Conservation (phyloP, 768 basidiomycete species). For the Pleurotus giganteus region DNA sequence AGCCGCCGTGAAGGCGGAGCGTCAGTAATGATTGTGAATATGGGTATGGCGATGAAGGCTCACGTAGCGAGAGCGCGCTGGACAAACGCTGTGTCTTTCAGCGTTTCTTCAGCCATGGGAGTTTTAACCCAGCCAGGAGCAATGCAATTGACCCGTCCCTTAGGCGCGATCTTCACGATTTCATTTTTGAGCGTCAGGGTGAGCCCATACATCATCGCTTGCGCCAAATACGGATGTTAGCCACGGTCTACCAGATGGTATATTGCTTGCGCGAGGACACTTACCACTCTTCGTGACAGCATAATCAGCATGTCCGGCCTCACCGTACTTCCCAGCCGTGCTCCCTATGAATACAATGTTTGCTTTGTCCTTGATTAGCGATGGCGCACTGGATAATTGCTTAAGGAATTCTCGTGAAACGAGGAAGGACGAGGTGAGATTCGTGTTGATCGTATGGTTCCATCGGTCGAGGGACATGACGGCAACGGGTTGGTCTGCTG, state of each 20-base stretch:
- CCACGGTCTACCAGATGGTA: no score
- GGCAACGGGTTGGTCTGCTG: slow-evolving; percentile 45
- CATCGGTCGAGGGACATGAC: slow-evolving; percentile 63
- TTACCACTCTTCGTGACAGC: slow-evolving; percentile 67
- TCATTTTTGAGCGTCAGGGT: slow-evolving; percentile 73
- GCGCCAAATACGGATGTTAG: not conserved
- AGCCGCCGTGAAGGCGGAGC: not conserved
- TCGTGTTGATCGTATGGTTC: slow-evolving; percentile 58
- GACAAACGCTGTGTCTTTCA: slow-evolving; percentile 52
- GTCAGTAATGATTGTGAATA: not conserved
- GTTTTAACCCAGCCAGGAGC: slow-evolving; percentile 71
- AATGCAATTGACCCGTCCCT: slow-evolving; percentile 67
- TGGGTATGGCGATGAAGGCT: no score
- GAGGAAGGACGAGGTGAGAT: slow-evolving; percentile 68
- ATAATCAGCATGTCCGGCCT: slow-evolving; percentile 66
- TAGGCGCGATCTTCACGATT: slow-evolving; percentile 72
- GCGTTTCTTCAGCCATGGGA: slow-evolving; percentile 55
- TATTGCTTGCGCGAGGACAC: no score
- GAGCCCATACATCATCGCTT: slow-evolving; percentile 74
- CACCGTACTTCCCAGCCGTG: slow-evolving; percentile 71
- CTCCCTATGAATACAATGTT: slow-evolving; percentile 68
- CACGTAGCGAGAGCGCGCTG: slow-evolving; percentile 70
- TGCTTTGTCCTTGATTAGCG: slow-evolving; percentile 50
- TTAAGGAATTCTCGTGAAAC: slow-evolving; percentile 61
- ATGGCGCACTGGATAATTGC: slow-evolving; percentile 35